Base-by-base conservation (phyloP, 371 early-diverging fungal species). In the Caulochytrium protostelioides region DNA sequence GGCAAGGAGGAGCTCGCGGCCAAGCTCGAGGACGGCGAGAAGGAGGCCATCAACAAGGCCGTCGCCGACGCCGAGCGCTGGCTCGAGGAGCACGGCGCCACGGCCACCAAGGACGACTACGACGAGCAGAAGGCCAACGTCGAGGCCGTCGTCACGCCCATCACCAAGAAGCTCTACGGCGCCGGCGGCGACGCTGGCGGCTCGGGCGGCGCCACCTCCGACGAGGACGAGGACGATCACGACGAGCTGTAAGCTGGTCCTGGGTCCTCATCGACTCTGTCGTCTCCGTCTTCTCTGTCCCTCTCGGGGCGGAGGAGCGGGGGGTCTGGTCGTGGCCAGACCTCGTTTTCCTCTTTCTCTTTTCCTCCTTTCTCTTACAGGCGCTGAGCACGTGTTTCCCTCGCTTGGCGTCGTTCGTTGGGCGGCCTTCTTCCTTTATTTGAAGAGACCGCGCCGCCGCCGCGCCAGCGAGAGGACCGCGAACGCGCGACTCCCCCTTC, bases 111-210 rank as follows among this genome's bases (percentile, higher is more conserved):
- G 65, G 81, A 80, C 39, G 81, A 77, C 46, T 63, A 59, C 50
- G 81, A 80, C 26, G 76, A 76, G 44, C 75, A 76, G 60, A 76
- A 75, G 54, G 60, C 75, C 41, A 82, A 81, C 53, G 72, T 86
- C 37, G 83, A 86, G 57, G 61, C 70, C 22, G 50, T 83, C 34
- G 74, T 83, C 24, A 81, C 82, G 64, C 83, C 85, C 42, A 83
- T 86, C 54, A 76, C 76, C 38, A 47, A 70, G 54, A 80, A 82
- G 62, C 56, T 82, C 26, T 82, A 84, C 49, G 71, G 60, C 37
- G 64, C 56, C 39, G 64, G 57, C 23, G 54, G 59, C 35, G 58
- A 58, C 21, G 56, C 51, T 41, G 56, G 55, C 33, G 51, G 55
- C 33, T 52, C 47, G 29, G 58, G 53, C 38, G 64, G 60, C 26